These are phyloP conservation scores for Backusella sp. DNA, from an alignment of 192 early-diverging fungal species.

Conservation along the genomic window DNA sequence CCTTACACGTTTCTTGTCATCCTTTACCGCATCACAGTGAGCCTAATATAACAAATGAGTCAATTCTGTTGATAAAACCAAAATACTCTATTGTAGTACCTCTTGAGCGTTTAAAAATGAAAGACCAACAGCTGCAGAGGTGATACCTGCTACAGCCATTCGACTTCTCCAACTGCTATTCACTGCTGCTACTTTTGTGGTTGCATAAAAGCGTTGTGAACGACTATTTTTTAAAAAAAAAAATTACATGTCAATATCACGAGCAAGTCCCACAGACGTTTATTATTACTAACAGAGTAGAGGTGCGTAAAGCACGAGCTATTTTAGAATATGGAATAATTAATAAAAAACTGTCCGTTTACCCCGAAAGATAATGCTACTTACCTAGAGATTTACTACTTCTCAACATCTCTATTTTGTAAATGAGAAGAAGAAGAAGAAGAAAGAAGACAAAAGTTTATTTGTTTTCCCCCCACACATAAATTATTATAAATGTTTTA, in stretches of 20 bases:
- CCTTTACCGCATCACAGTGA: conserved; percentile 30
- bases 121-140: conserved; percentile 8
- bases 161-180: conserved; percentile 1
- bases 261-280: background rate
- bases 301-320: conserved; percentile 2
- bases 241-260: background rate
- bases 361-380: background rate
- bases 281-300: background rate
- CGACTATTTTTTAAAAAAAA: background rate
- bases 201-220: conserved; percentile 19
- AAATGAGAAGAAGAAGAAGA: background rate
- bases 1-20: conserved; percentile 32
- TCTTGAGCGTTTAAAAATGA: conserved; percentile 9
- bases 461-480: background rate
- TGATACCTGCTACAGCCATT: background rate
- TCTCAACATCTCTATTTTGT: background rate
- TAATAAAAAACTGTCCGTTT: background rate
- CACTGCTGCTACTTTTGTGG: background rate
- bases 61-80: background rate
- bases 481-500: background rate
- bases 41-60: background rate
- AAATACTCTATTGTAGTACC: background rate
- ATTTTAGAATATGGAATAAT: background rate
- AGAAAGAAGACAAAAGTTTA: background rate
- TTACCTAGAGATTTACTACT: background rate